A percentile compares a stretch with the other conserved stretches of the same genome.
Conservation (phyloP, 768 basidiomycete genomes). For the Tubosaeta sp. region DNA sequence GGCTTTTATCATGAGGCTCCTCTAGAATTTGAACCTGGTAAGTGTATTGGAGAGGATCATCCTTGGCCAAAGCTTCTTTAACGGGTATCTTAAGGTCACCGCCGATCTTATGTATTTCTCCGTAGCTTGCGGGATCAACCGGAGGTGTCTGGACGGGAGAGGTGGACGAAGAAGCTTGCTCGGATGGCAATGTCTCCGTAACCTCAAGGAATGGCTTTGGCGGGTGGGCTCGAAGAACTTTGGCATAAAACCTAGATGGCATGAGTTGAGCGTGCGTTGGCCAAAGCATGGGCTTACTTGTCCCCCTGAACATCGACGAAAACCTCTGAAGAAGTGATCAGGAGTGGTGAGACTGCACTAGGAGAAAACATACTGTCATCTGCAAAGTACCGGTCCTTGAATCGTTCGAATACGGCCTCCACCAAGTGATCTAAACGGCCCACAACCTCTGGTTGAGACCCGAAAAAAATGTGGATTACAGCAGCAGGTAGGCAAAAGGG, state of each 20-base stretch:
- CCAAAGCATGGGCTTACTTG: conserved; percentile 51
- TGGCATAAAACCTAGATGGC: conserved; percentile 67
- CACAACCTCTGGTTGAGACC: conserved; percentile 72
- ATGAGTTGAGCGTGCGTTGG: conserved; percentile 13
- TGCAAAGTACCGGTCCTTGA: conserved; percentile 91
- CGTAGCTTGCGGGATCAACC: conserved; percentile 46
- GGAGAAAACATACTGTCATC: conserved; percentile 70
- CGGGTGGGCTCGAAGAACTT: conserved; percentile 73
- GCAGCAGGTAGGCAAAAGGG: conserved; percentile 15
- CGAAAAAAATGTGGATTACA: conserved; percentile 10
- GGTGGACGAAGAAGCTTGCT: conserved; percentile 39
- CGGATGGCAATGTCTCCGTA: conserved; percentile 31
- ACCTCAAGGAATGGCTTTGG: conserved; percentile 47
- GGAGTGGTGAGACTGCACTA: conserved; percentile 6
- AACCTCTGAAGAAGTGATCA: conserved; percentile 52
- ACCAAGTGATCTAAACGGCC: conserved; percentile 94
- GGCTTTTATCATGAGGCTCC: conserved; percentile 64
- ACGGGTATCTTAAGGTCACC: conserved; percentile 72
- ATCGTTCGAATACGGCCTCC: conserved; percentile 92
- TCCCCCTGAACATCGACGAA: conserved; percentile 84
- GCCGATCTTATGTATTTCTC: conserved; percentile 62
- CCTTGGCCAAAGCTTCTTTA: conserved; percentile 64
- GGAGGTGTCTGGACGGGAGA: conserved; percentile 40
- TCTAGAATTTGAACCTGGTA: conserved; percentile 89
- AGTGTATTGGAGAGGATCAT: conserved; percentile 78